phyloP scores from a whole-genome alignment of 352 stramenopile species.

The Thalassiosira mediterranea region DNA sequence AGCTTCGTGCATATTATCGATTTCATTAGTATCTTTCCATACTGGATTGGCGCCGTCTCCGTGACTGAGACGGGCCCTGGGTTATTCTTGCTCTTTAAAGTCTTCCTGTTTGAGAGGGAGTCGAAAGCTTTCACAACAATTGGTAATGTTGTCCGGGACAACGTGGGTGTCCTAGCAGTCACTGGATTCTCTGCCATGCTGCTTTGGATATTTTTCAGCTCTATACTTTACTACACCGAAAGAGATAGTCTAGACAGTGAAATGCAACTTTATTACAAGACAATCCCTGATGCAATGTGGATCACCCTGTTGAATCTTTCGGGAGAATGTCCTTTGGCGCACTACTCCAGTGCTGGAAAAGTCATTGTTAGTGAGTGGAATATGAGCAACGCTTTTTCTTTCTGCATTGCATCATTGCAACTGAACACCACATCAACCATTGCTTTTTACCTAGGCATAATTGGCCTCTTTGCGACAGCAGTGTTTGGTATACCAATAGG shows the following conservation, averaged over 20 bases:
- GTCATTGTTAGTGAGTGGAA: slow-evolving; percentile 67
- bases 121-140: slow-evolving; percentile 83
- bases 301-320: slow-evolving; percentile 85
- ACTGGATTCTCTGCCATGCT: slow-evolving; percentile 83
- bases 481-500: slow-evolving; percentile 84
- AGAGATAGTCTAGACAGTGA: slow-evolving; percentile 79
- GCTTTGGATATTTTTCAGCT: slow-evolving; percentile 83
- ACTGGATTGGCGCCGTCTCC: slow-evolving; percentile 58
- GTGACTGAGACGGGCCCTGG: neutral
- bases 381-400: too few relatives aligned
- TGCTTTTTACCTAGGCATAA: too few relatives aligned
- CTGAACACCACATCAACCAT: too few relatives aligned
- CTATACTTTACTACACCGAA: slow-evolving; percentile 83
- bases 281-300: slow-evolving; percentile 85
- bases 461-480: slow-evolving; percentile 82
- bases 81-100: slow-evolving; percentile 30
- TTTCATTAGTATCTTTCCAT: slow-evolving; percentile 69
- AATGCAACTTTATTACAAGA: slow-evolving; percentile 83
- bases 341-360: slow-evolving; percentile 81
- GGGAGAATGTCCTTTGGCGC: slow-evolving; percentile 78
- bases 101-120: slow-evolving; percentile 84
- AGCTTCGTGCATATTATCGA: slow-evolving; percentile 69
- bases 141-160: slow-evolving; percentile 78
- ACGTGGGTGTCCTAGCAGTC: slow-evolving; percentile 81
- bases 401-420: too few relatives aligned